Percentiles rank a stretch among this genome's conserved stretches.
Evolutionary conservation across 1,139 yeast species (phyloP).

Genomic region (Saccharomyces hybrid): DNA sequence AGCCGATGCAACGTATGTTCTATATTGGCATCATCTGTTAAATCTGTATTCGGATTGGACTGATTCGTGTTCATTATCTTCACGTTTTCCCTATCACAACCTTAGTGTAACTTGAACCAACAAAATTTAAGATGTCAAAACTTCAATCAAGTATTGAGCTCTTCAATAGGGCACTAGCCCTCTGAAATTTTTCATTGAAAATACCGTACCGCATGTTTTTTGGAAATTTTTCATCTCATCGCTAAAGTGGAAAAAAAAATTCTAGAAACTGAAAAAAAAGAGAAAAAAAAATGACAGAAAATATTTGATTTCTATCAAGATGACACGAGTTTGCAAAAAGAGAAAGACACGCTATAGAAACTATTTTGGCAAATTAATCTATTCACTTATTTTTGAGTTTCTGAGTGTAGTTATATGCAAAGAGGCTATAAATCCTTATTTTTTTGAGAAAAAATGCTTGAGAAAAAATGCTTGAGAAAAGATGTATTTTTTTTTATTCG

Average conservation of each 20-base stretch:
- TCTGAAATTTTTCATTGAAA: not conserved
- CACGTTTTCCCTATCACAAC: not conserved
- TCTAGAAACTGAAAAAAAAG: not conserved
- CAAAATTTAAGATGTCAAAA: not conserved
- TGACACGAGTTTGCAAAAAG: not conserved
- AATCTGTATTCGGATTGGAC: not conserved
- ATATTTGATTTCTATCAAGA: not conserved
- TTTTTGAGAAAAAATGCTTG: not conserved
- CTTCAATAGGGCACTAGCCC: not conserved
- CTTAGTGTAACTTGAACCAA: not conserved
- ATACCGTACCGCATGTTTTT: not conserved
- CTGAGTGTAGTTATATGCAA: not conserved
- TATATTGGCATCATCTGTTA: constrained; percentile 10
- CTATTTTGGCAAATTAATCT: not conserved
- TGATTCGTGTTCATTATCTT: not conserved
- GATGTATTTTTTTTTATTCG: not conserved
- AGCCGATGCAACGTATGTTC: constrained; percentile 20
- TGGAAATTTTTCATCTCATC: not conserved
- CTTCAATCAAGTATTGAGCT: not conserved
- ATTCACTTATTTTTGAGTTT: not conserved
- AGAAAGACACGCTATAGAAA: not conserved
- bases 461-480: not conserved
- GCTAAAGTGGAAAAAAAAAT: not conserved
- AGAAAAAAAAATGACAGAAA: not conserved
- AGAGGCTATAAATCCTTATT: not conserved